Conservation (phyloP, 208 protist species). For the Borovskyia barvae region DNA sequence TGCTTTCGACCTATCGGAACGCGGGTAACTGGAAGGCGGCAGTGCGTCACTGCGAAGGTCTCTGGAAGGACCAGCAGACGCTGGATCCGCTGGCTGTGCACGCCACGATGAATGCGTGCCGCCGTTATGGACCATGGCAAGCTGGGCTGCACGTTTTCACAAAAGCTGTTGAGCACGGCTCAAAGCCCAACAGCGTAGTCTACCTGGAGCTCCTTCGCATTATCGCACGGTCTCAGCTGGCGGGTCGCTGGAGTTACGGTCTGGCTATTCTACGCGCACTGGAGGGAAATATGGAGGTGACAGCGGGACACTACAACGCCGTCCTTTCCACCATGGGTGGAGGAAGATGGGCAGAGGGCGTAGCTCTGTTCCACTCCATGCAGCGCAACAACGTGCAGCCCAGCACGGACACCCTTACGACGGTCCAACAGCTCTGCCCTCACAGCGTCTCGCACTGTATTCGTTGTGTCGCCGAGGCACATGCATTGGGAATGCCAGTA, state of each 20-base stretch:
- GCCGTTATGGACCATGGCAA: slow-evolving; percentile 56
- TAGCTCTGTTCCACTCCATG: slow-evolving; percentile 74
- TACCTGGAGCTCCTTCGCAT: slow-evolving; percentile 83
- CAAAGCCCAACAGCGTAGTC: slow-evolving; percentile 62
- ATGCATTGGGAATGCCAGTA: slow-evolving; percentile 68
- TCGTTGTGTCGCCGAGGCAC: slow-evolving; percentile 71
- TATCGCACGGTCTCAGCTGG: slow-evolving; percentile 41
- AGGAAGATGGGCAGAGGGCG: slow-evolving; percentile 47
- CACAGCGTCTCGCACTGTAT: slow-evolving; percentile 61
- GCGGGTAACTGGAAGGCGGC: slow-evolving; percentile 65
- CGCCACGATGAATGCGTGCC: slow-evolving; percentile 81
- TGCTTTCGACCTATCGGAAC: slow-evolving; percentile 67
- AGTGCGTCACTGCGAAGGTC: slow-evolving; percentile 58
- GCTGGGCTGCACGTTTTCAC: slow-evolving; percentile 56
- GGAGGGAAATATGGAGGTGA: slow-evolving; percentile 59
- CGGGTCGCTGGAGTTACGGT: slow-evolving; percentile 49
- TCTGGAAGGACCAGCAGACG: slow-evolving; percentile 64
- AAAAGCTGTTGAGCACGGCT: slow-evolving; percentile 44
- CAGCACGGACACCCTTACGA: slow-evolving; percentile 76
- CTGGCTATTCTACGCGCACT: slow-evolving; percentile 56
- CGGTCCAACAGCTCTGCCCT: slow-evolving; percentile 53
- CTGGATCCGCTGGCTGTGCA: slow-evolving; percentile 69
- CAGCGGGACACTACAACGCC: slow-evolving; percentile 85
- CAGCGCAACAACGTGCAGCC: slow-evolving; percentile 68
- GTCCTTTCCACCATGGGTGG: slow-evolving; percentile 66